These are phyloP conservation scores for Diplodia corticola DNA, from an alignment of 2,329 filamentous ascomycete species.

Conservation along the genomic window DNA sequence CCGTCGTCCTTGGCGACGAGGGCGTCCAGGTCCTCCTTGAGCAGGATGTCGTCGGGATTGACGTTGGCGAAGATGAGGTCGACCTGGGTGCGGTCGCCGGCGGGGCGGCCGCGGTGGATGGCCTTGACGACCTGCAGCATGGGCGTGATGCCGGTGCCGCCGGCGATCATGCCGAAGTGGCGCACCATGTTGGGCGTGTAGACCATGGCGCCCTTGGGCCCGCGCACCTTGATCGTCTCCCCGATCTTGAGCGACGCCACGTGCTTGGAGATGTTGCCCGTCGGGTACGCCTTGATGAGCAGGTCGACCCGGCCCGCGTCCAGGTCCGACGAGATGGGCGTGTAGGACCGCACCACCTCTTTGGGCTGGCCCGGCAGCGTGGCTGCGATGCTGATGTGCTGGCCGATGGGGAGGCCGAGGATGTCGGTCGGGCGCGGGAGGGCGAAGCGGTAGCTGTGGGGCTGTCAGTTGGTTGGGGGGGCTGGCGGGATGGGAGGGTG, in stretches of 20 bases:
- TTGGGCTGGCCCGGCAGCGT: slow-evolving; percentile 46
- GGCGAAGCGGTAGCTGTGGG: slow-evolving; percentile 79
- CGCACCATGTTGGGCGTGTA: slow-evolving; percentile 97
- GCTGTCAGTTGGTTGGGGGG: background rate
- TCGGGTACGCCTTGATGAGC: slow-evolving; percentile 96
- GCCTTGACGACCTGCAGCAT: slow-evolving; percentile 97
- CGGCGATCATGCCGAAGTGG: slow-evolving; percentile 96
- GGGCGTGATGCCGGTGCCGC: slow-evolving; percentile 95
- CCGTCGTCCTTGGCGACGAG: slow-evolving; percentile 74
- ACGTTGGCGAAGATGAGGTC: slow-evolving; percentile 98
- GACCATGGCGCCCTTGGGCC: slow-evolving; percentile 96
- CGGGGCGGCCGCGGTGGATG: slow-evolving; percentile 73
- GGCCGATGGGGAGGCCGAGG: slow-evolving; percentile 94
- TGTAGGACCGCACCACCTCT: slow-evolving; percentile 45
- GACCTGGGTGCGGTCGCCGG: slow-evolving; percentile 77
- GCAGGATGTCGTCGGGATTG: slow-evolving; percentile 84
- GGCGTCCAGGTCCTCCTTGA: slow-evolving; percentile 86
- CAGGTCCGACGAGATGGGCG: slow-evolving; percentile 44
- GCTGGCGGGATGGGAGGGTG: background rate
- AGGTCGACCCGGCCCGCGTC: slow-evolving; percentile 87
- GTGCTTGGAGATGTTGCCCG: slow-evolving; percentile 95
- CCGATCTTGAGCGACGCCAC: slow-evolving; percentile 81
- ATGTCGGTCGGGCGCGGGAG: slow-evolving; percentile 77
- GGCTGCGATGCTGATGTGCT: slow-evolving; percentile 93
- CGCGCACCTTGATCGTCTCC: slow-evolving; percentile 78